Evolutionary conservation across 2,329 filamentous ascomycete species (phyloP).

Genomic region (Cercospora zeina): DNA sequence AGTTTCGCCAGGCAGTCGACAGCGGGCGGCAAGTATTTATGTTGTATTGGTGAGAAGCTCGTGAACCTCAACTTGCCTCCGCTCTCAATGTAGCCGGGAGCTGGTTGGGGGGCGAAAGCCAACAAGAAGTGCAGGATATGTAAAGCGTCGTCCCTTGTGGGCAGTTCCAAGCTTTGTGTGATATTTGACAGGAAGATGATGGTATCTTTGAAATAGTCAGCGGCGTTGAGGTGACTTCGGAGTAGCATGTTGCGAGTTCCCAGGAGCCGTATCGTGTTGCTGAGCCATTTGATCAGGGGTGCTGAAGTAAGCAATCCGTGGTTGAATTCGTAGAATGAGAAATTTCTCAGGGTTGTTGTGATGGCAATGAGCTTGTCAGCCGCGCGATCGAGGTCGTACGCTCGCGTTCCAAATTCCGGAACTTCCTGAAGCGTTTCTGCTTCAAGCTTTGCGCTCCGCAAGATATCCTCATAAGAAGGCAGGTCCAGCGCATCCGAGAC

Average conservation of each 20-base stretch:
- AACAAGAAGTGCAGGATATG: slow-evolving; percentile 86
- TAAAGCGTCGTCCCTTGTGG: slow-evolving; percentile 81
- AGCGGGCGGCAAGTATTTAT: slow-evolving; percentile 85
- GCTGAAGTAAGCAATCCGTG: slow-evolving; percentile 73
- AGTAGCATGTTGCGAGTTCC: slow-evolving; percentile 87
- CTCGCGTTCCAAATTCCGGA: slow-evolving; percentile 70
- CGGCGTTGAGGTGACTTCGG: slow-evolving; percentile 75
- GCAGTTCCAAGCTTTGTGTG: slow-evolving; percentile 75
- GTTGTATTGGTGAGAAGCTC: slow-evolving; percentile 74
- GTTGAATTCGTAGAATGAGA: slow-evolving; percentile 83
- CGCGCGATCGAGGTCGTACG: slow-evolving; percentile 80
- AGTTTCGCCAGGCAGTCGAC: slow-evolving; percentile 90
- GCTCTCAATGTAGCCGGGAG: slow-evolving; percentile 55
- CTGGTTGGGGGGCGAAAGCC: slow-evolving; percentile 80
- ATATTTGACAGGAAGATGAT: slow-evolving; percentile 83
- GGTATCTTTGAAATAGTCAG: slow-evolving; percentile 97
- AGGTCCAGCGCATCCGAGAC: slow-evolving; percentile 84
- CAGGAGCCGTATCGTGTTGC: slow-evolving; percentile 78
- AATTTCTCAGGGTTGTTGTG: slow-evolving; percentile 86
- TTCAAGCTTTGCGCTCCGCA: slow-evolving; percentile 75
- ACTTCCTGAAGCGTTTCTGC: slow-evolving; percentile 70
- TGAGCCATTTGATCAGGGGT: slow-evolving; percentile 77
- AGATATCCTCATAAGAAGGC: slow-evolving; percentile 81
- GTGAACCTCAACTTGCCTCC: slow-evolving; percentile 67
- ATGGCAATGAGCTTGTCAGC: slow-evolving; percentile 87